phyloP scores from a whole-genome alignment of 352 stramenopile genomes.

The Thalassiosira hispida region DNA sequence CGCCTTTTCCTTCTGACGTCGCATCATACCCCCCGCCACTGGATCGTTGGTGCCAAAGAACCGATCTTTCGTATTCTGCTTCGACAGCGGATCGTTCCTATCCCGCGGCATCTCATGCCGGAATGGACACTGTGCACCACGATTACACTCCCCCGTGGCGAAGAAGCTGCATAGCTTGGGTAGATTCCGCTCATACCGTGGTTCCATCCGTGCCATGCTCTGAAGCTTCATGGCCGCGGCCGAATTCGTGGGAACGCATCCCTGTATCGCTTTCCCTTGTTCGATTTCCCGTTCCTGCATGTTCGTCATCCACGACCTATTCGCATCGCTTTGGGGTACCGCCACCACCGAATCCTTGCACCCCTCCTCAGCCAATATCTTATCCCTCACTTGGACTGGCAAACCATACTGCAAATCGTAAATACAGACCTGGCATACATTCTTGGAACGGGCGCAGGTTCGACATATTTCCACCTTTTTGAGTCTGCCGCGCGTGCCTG shows the following conservation, averaged over 20 bases:
- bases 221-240: constrained; percentile 84
- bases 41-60: constrained; percentile 94
- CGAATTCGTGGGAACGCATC: constrained; percentile 52
- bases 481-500: constrained; percentile 95
- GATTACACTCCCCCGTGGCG: constrained; percentile 91
- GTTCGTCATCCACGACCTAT: constrained; percentile 94
- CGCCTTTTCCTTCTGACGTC: constrained; percentile 56
- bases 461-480: constrained; percentile 98
- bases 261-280: constrained; percentile 80
- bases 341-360: constrained; percentile 79
- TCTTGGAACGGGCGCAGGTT: constrained; percentile 98
- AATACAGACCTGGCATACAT: constrained; percentile 99
- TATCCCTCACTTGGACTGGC: constrained; percentile 93
- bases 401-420: constrained; percentile 98
- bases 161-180: constrained; percentile 94
- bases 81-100: constrained; percentile 92
- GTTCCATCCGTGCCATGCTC: constrained; percentile 89
- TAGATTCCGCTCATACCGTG: constrained; percentile 83
- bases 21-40: constrained; percentile 91
- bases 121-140: constrained; percentile 91
- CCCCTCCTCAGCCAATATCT: constrained; percentile 84
- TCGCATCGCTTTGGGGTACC: constrained; percentile 92
- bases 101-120: constrained; percentile 91
- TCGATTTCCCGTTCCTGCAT: constrained; percentile 89
- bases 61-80: constrained; percentile 95